These are phyloP conservation scores for Pistacia vera DNA, from an alignment of 345 rosid species.

Conservation along the genomic window DNA sequence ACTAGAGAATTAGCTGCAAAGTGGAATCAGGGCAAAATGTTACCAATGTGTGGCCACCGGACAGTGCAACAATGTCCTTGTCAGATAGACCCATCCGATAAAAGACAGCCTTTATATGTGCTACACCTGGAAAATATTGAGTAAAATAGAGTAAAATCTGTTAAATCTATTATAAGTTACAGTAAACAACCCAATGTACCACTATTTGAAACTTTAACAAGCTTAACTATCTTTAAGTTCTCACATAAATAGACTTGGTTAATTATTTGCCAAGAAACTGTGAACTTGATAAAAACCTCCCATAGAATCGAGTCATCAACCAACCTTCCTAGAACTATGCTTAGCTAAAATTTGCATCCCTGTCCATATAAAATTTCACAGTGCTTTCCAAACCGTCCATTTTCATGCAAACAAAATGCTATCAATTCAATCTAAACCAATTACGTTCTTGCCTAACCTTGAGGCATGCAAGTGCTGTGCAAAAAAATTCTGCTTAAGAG, in stretches of 20 bases:
- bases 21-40: neutral
- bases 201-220: neutral
- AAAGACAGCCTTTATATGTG: conserved; percentile 68
- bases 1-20: neutral
- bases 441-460: neutral
- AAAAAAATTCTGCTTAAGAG: neutral
- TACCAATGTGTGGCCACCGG: conserved; percentile 91
- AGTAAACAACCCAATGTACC: too few relatives aligned
- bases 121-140: conserved; percentile 42
- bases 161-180: neutral
- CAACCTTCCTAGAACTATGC: neutral
- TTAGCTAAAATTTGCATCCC: neutral
- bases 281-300: neutral
- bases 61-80: conserved; percentile 87
- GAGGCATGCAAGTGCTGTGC: neutral
- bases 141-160: neutral
- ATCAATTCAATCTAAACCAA: neutral
- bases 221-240: neutral
- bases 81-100: conserved; percentile 88
- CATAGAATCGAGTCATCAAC: neutral
- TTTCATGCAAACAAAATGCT: neutral
- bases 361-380: neutral
- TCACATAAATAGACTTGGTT: neutral
- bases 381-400: neutral
- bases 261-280: too few relatives aligned